These are phyloP conservation scores for Amaranthus hypochondriacus DNA, from an alignment of 148 eudicot species.

Conservation along the genomic window DNA sequence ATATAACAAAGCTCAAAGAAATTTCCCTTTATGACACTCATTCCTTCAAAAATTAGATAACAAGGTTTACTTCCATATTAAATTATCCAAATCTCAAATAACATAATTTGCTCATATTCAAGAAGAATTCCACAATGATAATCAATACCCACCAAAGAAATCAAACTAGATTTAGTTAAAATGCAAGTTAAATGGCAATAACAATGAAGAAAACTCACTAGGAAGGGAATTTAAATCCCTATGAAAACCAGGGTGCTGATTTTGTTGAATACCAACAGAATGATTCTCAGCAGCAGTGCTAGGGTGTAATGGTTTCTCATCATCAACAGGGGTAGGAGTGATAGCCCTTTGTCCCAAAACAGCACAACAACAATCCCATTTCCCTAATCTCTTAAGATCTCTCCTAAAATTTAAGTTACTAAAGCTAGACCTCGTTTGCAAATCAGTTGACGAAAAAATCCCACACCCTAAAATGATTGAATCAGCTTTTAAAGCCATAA, in stretches of 20 bases:
- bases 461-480: conserved; percentile 30
- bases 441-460: conserved; percentile 32
- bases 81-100: conserved; percentile 12
- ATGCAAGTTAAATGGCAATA: not conserved
- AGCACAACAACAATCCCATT: conserved; percentile 32
- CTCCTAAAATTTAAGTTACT: conserved; percentile 24
- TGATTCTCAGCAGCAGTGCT: conserved; percentile 15
- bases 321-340: conserved; percentile 39
- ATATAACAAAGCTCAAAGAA: not conserved
- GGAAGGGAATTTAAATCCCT: conserved; percentile 48
- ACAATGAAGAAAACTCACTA: conserved; percentile 33
- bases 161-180: not conserved
- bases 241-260: conserved; percentile 30
- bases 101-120: not conserved
- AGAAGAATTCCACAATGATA: not conserved
- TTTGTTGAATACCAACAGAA: conserved; percentile 17
- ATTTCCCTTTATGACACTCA: not conserved
- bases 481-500: conserved; percentile 43
- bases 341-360: conserved; percentile 29
- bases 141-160: not conserved
- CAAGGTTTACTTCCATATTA: not conserved
- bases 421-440: conserved; percentile 24
- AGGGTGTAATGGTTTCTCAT: conserved; percentile 38
- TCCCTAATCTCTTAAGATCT: conserved; percentile 26
- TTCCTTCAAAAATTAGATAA: not conserved